A percentile compares a stretch with the other conserved stretches of the same genome.
phyloP scores from a whole-genome alignment of 2,329 filamentous ascomycete genomes.

The Trichophyton verrucosum region DNA sequence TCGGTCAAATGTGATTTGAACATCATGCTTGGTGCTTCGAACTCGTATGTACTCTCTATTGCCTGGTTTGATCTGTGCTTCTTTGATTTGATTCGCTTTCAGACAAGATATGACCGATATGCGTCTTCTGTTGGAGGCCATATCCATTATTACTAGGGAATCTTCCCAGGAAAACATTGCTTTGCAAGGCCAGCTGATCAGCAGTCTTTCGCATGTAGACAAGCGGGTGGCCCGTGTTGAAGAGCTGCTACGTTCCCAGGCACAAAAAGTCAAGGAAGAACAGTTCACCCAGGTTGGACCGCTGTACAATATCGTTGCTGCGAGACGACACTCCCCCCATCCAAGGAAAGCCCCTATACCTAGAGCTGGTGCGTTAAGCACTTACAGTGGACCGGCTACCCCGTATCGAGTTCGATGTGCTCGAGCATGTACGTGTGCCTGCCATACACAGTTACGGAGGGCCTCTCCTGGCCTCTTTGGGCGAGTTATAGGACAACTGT shows the following conservation, averaged over 20 bases:
- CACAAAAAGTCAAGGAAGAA: constrained; percentile 15
- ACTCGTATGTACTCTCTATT: constrained; percentile 15
- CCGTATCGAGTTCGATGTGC: constrained; percentile 10
- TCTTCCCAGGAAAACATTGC: constrained; percentile 12
- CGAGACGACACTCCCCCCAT: background rate
- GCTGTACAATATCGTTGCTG: constrained; percentile 13
- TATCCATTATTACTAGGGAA: constrained; percentile 16
- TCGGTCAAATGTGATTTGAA: constrained; percentile 21
- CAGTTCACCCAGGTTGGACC: constrained; percentile 18
- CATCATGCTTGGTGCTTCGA: constrained; percentile 20
- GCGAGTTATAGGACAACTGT: constrained; percentile 19
- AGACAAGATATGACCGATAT: constrained; percentile 19
- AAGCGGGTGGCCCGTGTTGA: constrained; percentile 20
- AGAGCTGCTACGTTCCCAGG: constrained; percentile 17
- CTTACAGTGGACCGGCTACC: background rate
- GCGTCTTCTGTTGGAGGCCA: constrained; percentile 15
- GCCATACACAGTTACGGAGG: constrained; percentile 15
- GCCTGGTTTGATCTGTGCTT: background rate
- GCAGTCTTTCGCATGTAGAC: constrained; percentile 16
- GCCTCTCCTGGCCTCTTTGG: constrained; percentile 15
- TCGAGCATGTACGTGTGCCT: constrained; percentile 15
- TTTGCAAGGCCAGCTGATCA: constrained; percentile 16
- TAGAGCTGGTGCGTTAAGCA: background rate
- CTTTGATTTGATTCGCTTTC: background rate
- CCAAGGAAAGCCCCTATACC: background rate